Conservation (phyloP, 1,284 basidiomycete genomes). For the Cutaneotrichosporon cavernicola region DNA sequence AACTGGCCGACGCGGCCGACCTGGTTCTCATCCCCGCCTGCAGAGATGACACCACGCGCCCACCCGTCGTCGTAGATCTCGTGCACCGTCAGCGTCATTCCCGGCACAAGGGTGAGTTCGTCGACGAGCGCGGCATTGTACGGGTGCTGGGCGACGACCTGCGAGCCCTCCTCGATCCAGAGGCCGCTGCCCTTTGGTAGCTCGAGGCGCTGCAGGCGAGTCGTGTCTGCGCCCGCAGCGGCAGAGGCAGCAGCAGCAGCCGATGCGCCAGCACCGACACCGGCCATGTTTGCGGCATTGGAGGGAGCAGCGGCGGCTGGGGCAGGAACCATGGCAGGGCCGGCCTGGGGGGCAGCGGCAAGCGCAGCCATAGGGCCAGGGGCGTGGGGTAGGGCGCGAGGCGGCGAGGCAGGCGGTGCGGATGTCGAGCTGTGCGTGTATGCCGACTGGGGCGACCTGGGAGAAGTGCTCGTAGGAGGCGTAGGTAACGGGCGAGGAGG, state of each 20-base stretch:
- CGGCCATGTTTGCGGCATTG: constrained; percentile 4
- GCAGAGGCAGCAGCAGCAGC: constrained; percentile 3
- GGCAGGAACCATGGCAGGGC: background rate
- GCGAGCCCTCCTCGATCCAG: constrained; percentile 13
- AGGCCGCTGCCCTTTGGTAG: constrained; percentile 7
- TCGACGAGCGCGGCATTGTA: constrained; percentile 47
- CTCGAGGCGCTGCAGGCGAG: constrained; percentile 5
- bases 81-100: constrained; percentile 46
- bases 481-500: constrained; percentile 5
- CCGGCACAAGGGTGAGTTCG: constrained; percentile 48
- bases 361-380: constrained; percentile 5
- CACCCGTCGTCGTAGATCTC: constrained; percentile 52
- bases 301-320: background rate
- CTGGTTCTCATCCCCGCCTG: constrained; percentile 30
- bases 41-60: constrained; percentile 41
- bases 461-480: background rate
- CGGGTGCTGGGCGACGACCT: constrained; percentile 17
- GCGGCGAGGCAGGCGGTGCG: background rate
- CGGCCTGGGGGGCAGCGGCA: background rate
- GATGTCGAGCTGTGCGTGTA: constrained; percentile 6
- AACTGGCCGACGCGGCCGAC: constrained; percentile 46
- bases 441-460: background rate
- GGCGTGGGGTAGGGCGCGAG: constrained; percentile 4
- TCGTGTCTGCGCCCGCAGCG: background rate
- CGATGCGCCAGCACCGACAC: background rate